Conservation (phyloP, 371 early-diverging fungal genomes). For the Mucor lusitanicus region DNA sequence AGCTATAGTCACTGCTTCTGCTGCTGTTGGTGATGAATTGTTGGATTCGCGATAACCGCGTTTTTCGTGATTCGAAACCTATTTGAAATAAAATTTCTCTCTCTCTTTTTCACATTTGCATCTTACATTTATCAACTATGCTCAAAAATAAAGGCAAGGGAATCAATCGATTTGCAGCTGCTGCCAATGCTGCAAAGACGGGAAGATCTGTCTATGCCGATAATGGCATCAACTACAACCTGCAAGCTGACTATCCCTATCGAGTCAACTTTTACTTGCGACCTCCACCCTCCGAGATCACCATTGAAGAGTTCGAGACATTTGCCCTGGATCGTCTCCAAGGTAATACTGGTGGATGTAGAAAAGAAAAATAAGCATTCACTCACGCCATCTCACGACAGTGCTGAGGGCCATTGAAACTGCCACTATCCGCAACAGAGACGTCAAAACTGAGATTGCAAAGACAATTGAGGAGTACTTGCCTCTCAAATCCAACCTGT, state of each 20-base stretch:
- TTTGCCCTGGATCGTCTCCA: conserved; percentile 93
- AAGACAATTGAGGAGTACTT: conserved; percentile 65
- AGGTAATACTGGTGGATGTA: conserved; percentile 32
- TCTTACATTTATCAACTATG: conserved; percentile 7
- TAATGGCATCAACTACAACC: conserved; percentile 6
- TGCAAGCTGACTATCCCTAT: conserved; percentile 60
- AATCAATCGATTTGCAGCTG: conserved; percentile 33
- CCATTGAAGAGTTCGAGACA: conserved; percentile 88
- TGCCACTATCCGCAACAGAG: conserved; percentile 74
- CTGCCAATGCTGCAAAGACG: conserved; percentile 6
- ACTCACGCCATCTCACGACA: not conserved
- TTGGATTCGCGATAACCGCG: conserved; percentile 8
- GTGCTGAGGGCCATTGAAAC: conserved; percentile 87
- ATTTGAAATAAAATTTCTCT: conserved; percentile 3
- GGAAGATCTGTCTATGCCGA: conserved; percentile 14
- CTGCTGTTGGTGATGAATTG: not conserved
- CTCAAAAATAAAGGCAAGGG: conserved; percentile 21
- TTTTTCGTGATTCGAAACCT: conserved; percentile 2
- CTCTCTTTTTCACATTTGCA: not conserved
- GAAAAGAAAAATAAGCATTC: not conserved
- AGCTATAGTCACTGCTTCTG: not conserved
- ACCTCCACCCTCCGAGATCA: conserved; percentile 79
- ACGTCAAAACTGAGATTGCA: conserved; percentile 60
- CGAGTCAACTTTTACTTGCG: conserved; percentile 81
- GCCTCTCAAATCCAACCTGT: conserved; percentile 62